Percentiles rank a stretch among this genome's conserved stretches.
Evolutionary conservation across 768 basidiomycete genomes (phyloP).

Genomic region (Amanita phalloides): DNA sequence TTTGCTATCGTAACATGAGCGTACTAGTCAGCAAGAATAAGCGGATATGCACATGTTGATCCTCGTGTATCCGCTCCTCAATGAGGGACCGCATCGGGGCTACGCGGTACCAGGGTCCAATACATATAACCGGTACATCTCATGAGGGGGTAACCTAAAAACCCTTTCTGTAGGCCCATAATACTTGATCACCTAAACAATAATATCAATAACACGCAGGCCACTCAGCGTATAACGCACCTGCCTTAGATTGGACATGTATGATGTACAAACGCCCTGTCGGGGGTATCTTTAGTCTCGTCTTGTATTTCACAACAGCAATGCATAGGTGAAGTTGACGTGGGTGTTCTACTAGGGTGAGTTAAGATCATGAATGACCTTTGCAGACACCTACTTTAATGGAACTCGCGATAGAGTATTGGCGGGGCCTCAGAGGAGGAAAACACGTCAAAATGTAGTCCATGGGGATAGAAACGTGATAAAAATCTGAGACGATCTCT

Average conservation of each 20-base stretch:
- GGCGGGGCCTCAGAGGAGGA: slow-evolving; percentile 73
- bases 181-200: slow-evolving; percentile 44
- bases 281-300: slow-evolving; percentile 71
- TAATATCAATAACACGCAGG: background rate
- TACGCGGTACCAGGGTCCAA: slow-evolving; percentile 91
- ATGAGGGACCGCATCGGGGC: slow-evolving; percentile 87
- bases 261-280: slow-evolving; percentile 77
- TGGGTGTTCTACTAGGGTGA: slow-evolving; percentile 33
- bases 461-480: slow-evolving; percentile 59
- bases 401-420: slow-evolving; percentile 91
- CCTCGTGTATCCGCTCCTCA: slow-evolving; percentile 60
- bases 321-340: slow-evolving; percentile 76
- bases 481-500: slow-evolving; percentile 85
- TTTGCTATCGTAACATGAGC: slow-evolving; percentile 41
- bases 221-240: slow-evolving; percentile 21
- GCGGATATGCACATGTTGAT: slow-evolving; percentile 31
- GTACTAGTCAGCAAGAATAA: background rate
- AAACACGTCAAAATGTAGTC: slow-evolving; percentile 88
- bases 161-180: slow-evolving; percentile 54
- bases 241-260: slow-evolving; percentile 52
- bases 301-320: slow-evolving; percentile 85
- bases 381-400: slow-evolving; percentile 31
- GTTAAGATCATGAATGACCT: background rate
- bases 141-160: slow-evolving; percentile 46
- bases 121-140: slow-evolving; percentile 66